Conservation (phyloP, 2,329 filamentous ascomycete species). For the Sporothrix pallida region DNA sequence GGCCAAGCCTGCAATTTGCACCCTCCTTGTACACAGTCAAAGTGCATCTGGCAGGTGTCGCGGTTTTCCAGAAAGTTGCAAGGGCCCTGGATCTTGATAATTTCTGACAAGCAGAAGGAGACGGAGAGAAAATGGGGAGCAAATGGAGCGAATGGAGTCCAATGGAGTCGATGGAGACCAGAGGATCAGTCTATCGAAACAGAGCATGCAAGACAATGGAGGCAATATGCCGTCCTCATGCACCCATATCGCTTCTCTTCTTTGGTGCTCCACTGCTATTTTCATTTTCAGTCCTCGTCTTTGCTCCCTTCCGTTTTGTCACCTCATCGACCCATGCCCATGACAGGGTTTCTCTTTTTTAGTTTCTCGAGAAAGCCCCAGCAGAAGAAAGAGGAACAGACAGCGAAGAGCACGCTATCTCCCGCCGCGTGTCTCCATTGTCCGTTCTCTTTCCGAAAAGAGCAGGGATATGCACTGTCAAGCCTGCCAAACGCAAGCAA, state of each 20-base stretch:
- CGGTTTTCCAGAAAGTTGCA: neutral
- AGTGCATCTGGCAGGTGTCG: no score
- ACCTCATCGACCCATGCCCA: neutral
- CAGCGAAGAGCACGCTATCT: neutral
- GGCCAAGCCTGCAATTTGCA: neutral
- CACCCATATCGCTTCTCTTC: neutral
- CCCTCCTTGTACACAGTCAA: no score
- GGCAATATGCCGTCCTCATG: neutral
- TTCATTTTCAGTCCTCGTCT: neutral
- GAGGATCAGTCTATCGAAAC: slow-evolving; percentile 28
- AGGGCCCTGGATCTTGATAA: neutral
- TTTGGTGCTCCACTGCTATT: neutral
- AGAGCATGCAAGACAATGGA: slow-evolving; percentile 16
- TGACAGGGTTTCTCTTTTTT: neutral
- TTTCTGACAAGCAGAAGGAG: neutral
- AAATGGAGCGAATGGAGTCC: neutral
- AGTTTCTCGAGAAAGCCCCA: neutral
- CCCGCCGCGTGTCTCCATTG: slow-evolving; percentile 6
- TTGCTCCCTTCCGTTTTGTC: neutral
- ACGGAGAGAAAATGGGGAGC: neutral
- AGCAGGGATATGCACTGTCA: slow-evolving; percentile 9
- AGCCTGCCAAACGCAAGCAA: slow-evolving; percentile 4
- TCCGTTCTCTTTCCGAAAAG: slow-evolving; percentile 8
- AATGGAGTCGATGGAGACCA: neutral
- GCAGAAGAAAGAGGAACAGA: no score